phyloP scores from a whole-genome alignment of 306 rosid species.

The Potentilla sterilis region DNA sequence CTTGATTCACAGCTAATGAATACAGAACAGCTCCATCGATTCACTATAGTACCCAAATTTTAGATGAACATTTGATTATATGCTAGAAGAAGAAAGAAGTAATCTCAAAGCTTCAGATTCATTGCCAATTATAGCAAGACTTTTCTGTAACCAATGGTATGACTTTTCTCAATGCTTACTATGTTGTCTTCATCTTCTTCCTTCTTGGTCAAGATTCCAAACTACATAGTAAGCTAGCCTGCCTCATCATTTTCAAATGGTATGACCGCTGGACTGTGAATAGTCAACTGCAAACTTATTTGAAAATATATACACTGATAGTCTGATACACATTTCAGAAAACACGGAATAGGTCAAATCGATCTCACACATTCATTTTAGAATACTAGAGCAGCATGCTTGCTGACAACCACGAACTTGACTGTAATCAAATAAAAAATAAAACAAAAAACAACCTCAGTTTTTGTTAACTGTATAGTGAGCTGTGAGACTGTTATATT shows the following conservation, averaged over 20 bases:
- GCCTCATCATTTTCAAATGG: not conserved
- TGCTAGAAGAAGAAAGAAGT: not conserved
- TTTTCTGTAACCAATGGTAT: too few relatives aligned
- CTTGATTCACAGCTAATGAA: not conserved
- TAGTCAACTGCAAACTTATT: conserved; percentile 22
- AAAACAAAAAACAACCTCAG: not conserved
- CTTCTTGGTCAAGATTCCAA: conserved; percentile 15
- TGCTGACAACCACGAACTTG: conserved; percentile 22
- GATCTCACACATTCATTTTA: conserved; percentile 15
- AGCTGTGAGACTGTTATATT: not conserved
- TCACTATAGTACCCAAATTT: not conserved
- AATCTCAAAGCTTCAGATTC: not conserved
- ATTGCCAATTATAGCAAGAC: not conserved
- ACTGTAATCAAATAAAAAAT: not conserved
- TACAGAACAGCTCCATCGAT: not conserved
- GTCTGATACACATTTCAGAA: not conserved
- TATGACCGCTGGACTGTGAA: not conserved
- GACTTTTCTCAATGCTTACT: too few relatives aligned
- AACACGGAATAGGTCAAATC: conserved; percentile 8
- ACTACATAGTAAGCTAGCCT: not conserved
- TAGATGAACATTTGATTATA: not conserved
- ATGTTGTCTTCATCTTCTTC: not conserved
- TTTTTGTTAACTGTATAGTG: not conserved
- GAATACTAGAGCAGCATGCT: conserved; percentile 35
- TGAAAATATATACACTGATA: not conserved